A percentile compares a stretch with the other conserved stretches of the same genome.
Evolutionary conservation across 2,329 filamentous ascomycete genomes (phyloP).

Genomic region (Chaetomiaceae sp.): DNA sequence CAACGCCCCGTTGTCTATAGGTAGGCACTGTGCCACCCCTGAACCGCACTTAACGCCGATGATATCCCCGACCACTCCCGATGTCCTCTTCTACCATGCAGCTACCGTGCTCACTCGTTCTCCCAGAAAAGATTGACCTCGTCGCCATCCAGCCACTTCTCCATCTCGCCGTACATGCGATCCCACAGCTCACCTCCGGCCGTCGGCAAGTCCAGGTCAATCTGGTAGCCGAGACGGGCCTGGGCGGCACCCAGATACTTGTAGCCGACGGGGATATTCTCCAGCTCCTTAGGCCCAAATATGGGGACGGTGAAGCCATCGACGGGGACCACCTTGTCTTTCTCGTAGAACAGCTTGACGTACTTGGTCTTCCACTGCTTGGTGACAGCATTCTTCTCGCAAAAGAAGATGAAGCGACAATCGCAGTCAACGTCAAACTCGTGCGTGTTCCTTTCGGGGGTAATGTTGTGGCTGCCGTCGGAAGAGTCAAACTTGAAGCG

Average conservation of each 20-base stretch:
- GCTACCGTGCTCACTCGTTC: background rate
- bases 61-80: background rate
- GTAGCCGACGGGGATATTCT: constrained; percentile 42
- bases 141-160: constrained; percentile 37
- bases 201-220: constrained; percentile 40
- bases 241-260: constrained; percentile 45
- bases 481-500: constrained; percentile 35
- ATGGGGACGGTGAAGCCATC: constrained; percentile 38
- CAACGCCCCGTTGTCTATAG: too few relatives aligned
- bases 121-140: constrained; percentile 26
- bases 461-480: background rate
- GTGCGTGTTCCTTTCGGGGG: constrained; percentile 27
- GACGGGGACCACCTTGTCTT: constrained; percentile 46
- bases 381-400: constrained; percentile 30
- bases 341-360: constrained; percentile 48
- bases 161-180: constrained; percentile 42
- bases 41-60: background rate
- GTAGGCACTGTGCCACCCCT: too few relatives aligned
- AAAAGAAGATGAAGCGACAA: constrained; percentile 48
- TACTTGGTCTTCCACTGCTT: constrained; percentile 39
- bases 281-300: constrained; percentile 37
- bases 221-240: constrained; percentile 41
- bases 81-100: background rate
- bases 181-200: constrained; percentile 34
- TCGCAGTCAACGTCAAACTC: constrained; percentile 49